phyloP scores from a whole-genome alignment of 768 basidiomycete genomes.

The Xanthoconium purpureum region DNA sequence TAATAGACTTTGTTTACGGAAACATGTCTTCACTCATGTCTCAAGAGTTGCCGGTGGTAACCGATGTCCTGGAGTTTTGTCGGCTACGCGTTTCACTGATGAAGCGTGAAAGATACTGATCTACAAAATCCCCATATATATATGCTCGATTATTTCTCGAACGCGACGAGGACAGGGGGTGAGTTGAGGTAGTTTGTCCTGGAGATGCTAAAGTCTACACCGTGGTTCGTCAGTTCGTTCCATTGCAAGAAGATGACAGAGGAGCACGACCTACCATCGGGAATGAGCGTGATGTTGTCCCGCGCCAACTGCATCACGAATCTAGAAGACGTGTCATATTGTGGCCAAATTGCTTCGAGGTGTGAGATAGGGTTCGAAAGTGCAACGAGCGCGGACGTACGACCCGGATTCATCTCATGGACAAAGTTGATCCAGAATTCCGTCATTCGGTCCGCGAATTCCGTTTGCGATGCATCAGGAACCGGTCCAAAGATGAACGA shows the following conservation, averaged over 20 bases:
- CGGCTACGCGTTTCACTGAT: too few species aligned
- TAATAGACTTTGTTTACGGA: too few species aligned
- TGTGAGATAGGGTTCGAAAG: not conserved
- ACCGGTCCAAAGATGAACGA: slow-evolving; percentile 37
- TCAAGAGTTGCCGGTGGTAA: too few species aligned
- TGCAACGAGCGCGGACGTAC: slow-evolving; percentile 32
- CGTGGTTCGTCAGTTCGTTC: not conserved
- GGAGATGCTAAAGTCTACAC: slow-evolving; percentile 6
- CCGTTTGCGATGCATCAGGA: slow-evolving; percentile 40
- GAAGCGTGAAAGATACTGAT: too few species aligned
- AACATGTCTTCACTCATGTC: too few species aligned
- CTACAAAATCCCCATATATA: too few species aligned
- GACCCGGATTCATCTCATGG: slow-evolving; percentile 52
- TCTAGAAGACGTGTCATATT: slow-evolving; percentile 34
- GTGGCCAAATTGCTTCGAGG: slow-evolving; percentile 39
- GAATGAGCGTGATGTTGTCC: slow-evolving; percentile 51
- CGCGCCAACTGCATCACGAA: slow-evolving; percentile 49
- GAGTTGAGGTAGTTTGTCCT: slow-evolving; percentile 17
- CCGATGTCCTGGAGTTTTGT: too few species aligned
- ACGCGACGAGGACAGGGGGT: slow-evolving; percentile 9
- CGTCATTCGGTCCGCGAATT: slow-evolving; percentile 46
- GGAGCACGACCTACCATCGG: slow-evolving; percentile 40
- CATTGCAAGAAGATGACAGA: not conserved
- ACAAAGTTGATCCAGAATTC: slow-evolving; percentile 59
- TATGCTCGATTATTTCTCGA: slow-evolving; percentile 13